Conservation (phyloP, 1,284 basidiomycete species). For the Mycena citricolor region DNA sequence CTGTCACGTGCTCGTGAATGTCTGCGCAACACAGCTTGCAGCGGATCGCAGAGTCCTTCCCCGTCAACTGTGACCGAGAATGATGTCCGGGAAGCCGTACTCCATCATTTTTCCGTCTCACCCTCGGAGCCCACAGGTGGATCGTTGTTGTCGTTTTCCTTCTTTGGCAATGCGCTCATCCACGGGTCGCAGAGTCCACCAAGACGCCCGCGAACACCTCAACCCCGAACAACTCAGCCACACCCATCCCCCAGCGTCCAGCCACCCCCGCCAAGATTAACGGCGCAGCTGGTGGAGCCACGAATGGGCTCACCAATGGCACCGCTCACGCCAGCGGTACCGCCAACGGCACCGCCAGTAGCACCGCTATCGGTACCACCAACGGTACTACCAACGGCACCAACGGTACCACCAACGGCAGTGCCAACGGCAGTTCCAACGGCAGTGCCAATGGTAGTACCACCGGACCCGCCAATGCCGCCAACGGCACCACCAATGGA, state of each 20-base stretch:
- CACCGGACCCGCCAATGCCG: no score
- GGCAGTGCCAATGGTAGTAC: no score
- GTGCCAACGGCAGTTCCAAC: no score
- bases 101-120: slow-evolving; percentile 39
- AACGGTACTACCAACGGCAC: slow-evolving; percentile 1
- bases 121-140: slow-evolving; percentile 19
- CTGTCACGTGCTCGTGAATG: slow-evolving; percentile 60
- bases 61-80: slow-evolving; percentile 34
- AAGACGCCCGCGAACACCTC: no score
- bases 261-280: no score
- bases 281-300: not conserved
- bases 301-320: no score
- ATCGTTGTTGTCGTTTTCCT: slow-evolving; percentile 15
- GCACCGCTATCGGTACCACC: not conserved
- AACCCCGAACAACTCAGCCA: no score
- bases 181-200: slow-evolving; percentile 21
- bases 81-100: slow-evolving; percentile 38
- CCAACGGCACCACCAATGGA: no score
- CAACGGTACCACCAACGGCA: slow-evolving; percentile 8
- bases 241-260: no score
- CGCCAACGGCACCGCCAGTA: slow-evolving; percentile 3
- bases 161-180: slow-evolving; percentile 15
- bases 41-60: slow-evolving; percentile 43
- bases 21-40: slow-evolving; percentile 40
- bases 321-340: no score